Evolutionary conservation across 1,284 basidiomycete genomes (phyloP), one percentile per base, ranked within the genome.

Genomic region (Gomphus bonarii): DNA sequence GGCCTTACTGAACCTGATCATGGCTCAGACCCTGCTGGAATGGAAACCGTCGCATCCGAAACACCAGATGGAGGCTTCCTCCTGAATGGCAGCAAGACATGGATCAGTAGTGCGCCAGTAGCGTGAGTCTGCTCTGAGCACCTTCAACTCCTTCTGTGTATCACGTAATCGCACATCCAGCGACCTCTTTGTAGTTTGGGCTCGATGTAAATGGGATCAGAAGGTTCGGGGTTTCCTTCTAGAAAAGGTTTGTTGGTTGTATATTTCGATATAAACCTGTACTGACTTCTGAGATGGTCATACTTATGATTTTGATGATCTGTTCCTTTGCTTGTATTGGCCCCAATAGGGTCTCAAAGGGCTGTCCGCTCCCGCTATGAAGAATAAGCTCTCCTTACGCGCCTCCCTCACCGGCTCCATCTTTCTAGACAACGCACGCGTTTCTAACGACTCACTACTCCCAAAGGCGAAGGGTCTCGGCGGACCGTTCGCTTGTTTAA

Each of bases 1-100:
- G 93, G 95, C 18, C 73, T 98, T 38, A 98, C 95, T 1, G 95
- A 98, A 72, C 92, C 95, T 0, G 95, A 97, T 66, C 94, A 97
- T 68, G 95, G 95, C 20, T 95, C 91, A 1, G 94, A 97, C 66
- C 94, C 94, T 18, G 84, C 85, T 16, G 84, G 85, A 30, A 98
- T 99, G 95, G 90, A 95, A 68, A 97, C 95, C 0, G 86, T 80
- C 31, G 95, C 93, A 14, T 84, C 84, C 62, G 91, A 97, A 69
- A 75, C 75, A 0, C 57, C 40, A 14, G 87, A 87, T 57, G 91
- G 91, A 20, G 92, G 92, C 3, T 97, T 87, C 70, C 72, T 90
- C 20, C 68, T 98, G 56, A 91, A 86, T 65, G 95, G 95, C 38
- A 87, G 86, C 70, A 98, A 98, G 76, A 97, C 93, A 0, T 98